A percentile compares a stretch with the other conserved stretches of the same genome.
phyloP scores from a whole-genome alignment of 306 rosid genomes.

The Begonia loranthoides region DNA sequence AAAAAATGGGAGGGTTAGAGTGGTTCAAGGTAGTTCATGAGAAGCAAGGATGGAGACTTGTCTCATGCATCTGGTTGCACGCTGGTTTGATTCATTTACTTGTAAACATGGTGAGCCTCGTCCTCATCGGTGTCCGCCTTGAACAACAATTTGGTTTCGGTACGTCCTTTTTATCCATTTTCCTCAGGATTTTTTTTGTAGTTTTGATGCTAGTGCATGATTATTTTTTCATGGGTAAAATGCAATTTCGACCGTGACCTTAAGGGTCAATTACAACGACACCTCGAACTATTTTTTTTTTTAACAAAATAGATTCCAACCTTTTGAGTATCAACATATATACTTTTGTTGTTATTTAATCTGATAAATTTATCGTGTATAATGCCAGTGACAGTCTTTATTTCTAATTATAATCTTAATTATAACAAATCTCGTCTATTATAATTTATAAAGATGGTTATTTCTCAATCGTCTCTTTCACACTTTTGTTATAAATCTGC shows the following conservation, averaged over 20 bases:
- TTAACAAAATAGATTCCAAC: not conserved
- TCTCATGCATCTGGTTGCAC: constrained; percentile 28
- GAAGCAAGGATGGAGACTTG: constrained; percentile 22
- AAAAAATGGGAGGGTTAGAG: constrained; percentile 26
- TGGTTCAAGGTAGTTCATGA: constrained; percentile 15
- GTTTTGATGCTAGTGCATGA: not conserved
- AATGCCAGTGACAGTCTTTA: not conserved
- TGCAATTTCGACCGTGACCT: not conserved
- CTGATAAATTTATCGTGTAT: no score
- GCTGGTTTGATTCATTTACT: constrained; percentile 33
- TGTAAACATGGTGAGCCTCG: constrained; percentile 27
- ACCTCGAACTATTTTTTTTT: not conserved
- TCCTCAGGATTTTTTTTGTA: not conserved
- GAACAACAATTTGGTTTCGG: constrained; percentile 33
- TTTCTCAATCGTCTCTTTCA: no score
- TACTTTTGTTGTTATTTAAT: not conserved
- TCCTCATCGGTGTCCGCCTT: constrained; percentile 25
- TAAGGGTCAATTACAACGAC: not conserved
- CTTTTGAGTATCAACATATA: not conserved
- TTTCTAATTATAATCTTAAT: no score
- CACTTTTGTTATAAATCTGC: no score
- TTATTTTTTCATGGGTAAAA: not conserved
- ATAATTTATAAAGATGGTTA: no score
- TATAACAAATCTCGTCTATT: no score
- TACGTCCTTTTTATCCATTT: constrained; percentile 4